Conservation (phyloP, 305 asterid species). For the Plantago rigida region DNA sequence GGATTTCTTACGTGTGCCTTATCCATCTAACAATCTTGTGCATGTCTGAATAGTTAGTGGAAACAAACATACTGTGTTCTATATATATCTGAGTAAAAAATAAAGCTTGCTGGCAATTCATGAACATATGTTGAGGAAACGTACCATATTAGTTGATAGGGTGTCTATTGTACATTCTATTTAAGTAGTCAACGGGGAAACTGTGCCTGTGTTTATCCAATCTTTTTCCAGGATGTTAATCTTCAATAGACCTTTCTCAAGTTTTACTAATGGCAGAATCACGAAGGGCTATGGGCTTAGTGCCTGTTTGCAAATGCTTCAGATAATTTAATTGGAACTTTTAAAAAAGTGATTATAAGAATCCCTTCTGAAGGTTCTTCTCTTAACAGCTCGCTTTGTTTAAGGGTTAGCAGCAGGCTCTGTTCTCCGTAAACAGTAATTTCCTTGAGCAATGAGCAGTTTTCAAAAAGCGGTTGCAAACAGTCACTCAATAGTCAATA, state of each 20-base stretch:
- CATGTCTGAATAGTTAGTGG: conserved; percentile 5
- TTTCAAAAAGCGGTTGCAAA: no score
- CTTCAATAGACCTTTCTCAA: neutral
- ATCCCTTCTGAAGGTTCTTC: no score
- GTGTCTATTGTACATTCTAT: neutral
- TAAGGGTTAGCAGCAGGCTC: neutral
- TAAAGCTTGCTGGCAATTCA: neutral
- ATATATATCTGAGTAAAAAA: conserved; percentile 2
- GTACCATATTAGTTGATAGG: neutral
- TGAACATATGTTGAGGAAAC: neutral
- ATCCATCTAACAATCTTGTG: neutral
- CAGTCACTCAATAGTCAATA: no score
- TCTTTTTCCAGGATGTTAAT: neutral
- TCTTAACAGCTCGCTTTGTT: neutral
- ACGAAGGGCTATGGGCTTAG: neutral
- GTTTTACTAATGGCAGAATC: neutral
- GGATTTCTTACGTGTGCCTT: conserved; percentile 21
- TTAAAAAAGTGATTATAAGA: no score
- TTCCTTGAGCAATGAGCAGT: no score
- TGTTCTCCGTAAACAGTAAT: no score
- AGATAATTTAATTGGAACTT: neutral
- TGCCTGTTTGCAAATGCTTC: neutral
- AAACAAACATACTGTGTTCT: neutral
- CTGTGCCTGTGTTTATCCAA: no score
- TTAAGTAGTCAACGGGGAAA: no score